phyloP scores from a whole-genome alignment of 257 asterid genomes.

The Ajuga chamaepitys region DNA sequence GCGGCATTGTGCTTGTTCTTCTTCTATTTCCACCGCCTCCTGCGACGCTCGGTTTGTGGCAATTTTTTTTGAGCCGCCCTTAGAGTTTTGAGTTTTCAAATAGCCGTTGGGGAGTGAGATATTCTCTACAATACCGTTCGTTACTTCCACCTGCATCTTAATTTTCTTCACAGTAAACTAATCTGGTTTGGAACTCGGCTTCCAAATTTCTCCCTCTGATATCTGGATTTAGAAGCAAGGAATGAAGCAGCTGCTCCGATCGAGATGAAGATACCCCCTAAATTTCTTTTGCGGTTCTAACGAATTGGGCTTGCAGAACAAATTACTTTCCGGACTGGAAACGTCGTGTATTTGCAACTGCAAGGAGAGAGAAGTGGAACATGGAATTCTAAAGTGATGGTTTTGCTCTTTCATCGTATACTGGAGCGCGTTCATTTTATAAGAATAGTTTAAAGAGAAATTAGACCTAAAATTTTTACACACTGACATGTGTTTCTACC shows the following conservation, averaged over 20 bases:
- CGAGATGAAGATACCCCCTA: not conserved
- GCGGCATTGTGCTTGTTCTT: slow-evolving; percentile 47
- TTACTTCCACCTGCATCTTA: slow-evolving; percentile 47
- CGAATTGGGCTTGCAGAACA: not conserved
- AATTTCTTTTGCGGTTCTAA: not conserved
- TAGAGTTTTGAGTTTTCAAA: slow-evolving; percentile 40
- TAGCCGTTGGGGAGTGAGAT: slow-evolving; percentile 24
- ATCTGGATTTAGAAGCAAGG: not conserved
- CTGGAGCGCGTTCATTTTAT: too few species aligned
- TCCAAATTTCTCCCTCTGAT: slow-evolving; percentile 8
- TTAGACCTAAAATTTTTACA: too few species aligned
- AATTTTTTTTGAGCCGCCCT: slow-evolving; percentile 44
- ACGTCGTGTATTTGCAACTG: too few species aligned
- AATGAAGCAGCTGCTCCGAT: not conserved
- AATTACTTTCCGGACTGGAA: too few species aligned
- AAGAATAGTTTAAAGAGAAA: too few species aligned
- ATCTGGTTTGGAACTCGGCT: not conserved
- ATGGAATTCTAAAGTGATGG: too few species aligned
- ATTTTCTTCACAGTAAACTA: not conserved
- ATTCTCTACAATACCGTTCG: slow-evolving; percentile 26
- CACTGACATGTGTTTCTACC: too few species aligned
- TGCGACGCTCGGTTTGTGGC: slow-evolving; percentile 60
- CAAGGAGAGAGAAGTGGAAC: too few species aligned
- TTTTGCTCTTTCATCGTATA: too few species aligned
- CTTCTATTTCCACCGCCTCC: slow-evolving; percentile 95